These are phyloP conservation scores for Lactifluus subvellereus DNA, from an alignment of 768 basidiomycete species.

Conservation along the genomic window DNA sequence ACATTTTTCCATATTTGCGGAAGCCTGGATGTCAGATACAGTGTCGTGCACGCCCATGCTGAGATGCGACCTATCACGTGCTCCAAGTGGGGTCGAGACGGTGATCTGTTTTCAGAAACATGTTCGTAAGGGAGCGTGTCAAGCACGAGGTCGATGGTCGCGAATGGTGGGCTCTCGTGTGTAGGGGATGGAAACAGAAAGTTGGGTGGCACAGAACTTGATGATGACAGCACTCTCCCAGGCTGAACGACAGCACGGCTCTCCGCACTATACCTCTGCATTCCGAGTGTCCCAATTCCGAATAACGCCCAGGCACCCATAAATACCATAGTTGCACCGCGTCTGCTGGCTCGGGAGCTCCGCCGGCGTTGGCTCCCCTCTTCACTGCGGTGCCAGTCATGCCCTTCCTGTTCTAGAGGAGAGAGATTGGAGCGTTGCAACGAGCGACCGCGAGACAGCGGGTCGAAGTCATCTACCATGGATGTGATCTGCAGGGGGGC, in stretches of 20 bases:
- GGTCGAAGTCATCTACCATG: slow-evolving; percentile 8
- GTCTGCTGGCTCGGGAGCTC: slow-evolving; percentile 58
- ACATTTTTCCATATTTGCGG: slow-evolving; percentile 99
- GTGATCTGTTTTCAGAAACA: background rate
- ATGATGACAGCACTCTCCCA: slow-evolving; percentile 43
- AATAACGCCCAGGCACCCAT: slow-evolving; percentile 73
- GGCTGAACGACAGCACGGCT: slow-evolving; percentile 32
- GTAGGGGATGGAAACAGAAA: background rate
- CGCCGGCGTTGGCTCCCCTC: slow-evolving; percentile 26
- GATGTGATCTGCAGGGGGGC: slow-evolving; percentile 30
- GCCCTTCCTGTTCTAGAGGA: slow-evolving; percentile 18
- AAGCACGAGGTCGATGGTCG: slow-evolving; percentile 8
- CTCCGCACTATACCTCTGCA: slow-evolving; percentile 29
- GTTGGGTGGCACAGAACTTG: background rate
- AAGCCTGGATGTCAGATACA: slow-evolving; percentile 89
- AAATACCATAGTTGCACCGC: slow-evolving; percentile 76
- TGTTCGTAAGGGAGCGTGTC: slow-evolving; percentile 4
- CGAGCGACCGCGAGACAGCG: slow-evolving; percentile 39
- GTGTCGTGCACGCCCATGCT: slow-evolving; percentile 89
- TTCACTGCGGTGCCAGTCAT: slow-evolving; percentile 8
- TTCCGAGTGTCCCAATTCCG: slow-evolving; percentile 50
- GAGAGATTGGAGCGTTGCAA: slow-evolving; percentile 36
- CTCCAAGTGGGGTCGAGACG: slow-evolving; percentile 37
- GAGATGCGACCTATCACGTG: slow-evolving; percentile 82
- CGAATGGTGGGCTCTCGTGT: background rate